phyloP scores from a whole-genome alignment of 31 red algal genomes.

The Pterothamnion heteromorphum region DNA sequence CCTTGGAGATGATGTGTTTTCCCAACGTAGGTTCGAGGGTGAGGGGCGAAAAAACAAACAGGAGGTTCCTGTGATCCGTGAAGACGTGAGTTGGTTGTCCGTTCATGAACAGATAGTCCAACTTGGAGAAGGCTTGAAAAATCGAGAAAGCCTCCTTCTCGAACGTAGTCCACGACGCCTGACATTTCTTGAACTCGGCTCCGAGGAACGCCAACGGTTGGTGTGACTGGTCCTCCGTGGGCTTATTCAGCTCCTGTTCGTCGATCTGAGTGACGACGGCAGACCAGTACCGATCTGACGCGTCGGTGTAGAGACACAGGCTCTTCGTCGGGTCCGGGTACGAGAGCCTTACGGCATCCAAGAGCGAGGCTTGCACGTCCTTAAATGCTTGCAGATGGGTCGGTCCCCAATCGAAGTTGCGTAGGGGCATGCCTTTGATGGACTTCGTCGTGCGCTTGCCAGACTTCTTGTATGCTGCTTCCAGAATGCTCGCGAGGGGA shows the following conservation, averaged over 20 bases:
- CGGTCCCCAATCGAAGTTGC: too few species aligned
- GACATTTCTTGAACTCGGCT: not conserved
- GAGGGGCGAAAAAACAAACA: conserved; percentile 26
- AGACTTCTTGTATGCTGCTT: not conserved
- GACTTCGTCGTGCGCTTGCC: conserved; percentile 6
- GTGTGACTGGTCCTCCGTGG: conserved; percentile 9
- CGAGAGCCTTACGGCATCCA: not conserved
- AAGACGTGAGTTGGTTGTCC: not conserved
- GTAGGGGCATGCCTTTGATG: too few species aligned
- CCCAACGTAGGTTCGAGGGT: conserved; percentile 23
- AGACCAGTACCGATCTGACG: conserved; percentile 32
- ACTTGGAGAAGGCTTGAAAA: conserved; percentile 27
- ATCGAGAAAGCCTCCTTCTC: conserved; percentile 50
- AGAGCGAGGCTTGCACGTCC: not conserved
- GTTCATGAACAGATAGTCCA: conserved; percentile 26
- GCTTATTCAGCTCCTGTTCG: not conserved
- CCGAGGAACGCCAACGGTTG: conserved; percentile 46
- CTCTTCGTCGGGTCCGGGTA: not conserved
- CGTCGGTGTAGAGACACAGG: conserved; percentile 49
- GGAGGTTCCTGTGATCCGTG: conserved; percentile 33
- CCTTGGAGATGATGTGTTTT: conserved; percentile 35
- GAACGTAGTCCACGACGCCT: conserved; percentile 42
- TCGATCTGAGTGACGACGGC: conserved; percentile 30
- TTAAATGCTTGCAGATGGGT: conserved; percentile 22
- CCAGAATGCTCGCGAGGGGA: not conserved